Evolutionary conservation across 371 early-diverging fungal genomes (phyloP).

Genomic region (Mucor mucedo): DNA sequence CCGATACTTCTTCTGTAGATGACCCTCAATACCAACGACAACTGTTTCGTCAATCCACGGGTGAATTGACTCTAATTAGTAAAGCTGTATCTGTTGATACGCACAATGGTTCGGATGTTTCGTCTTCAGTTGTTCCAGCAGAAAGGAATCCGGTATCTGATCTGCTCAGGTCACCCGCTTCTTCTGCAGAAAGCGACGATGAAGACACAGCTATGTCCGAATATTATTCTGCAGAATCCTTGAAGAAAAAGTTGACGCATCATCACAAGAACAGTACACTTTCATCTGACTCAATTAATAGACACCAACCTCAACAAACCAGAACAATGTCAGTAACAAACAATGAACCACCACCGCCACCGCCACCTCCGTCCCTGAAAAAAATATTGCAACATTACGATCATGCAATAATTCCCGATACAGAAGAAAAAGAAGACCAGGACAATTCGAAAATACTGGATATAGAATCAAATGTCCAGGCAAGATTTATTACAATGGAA

Average conservation of each 20-base stretch:
- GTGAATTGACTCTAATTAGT: conserved; percentile 18
- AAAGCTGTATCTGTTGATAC: conserved; percentile 18
- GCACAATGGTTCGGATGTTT: conserved; percentile 6
- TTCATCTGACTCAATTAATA: background rate
- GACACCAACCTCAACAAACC: background rate
- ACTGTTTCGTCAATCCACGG: conserved; percentile 15
- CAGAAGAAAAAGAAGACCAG: conserved; percentile 1
- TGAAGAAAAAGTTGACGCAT: background rate
- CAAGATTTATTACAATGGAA: conserved; percentile 25
- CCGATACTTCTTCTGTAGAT: conserved; percentile 19
- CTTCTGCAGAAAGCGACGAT: conserved; percentile 5
- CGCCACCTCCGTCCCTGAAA: conserved; percentile 10
- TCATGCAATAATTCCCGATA: conserved; percentile 19
- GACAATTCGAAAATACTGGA: background rate
- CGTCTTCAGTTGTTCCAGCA: conserved; percentile 17
- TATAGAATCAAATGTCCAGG: background rate
- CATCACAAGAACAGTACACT: background rate
- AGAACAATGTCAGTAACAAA: background rate
- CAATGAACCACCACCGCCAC: conserved; percentile 7
- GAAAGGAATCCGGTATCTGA: conserved; percentile 21
- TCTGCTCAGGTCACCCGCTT: conserved; percentile 18
- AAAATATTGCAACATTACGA: conserved; percentile 5
- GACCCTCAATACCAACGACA: conserved; percentile 2
- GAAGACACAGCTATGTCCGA: conserved; percentile 7
- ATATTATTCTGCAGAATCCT: conserved; percentile 8